Evolutionary conservation across 2,329 filamentous ascomycete genomes (phyloP), one percentile per base, ranked within the genome.

Genomic region (Juglanconis sp.): DNA sequence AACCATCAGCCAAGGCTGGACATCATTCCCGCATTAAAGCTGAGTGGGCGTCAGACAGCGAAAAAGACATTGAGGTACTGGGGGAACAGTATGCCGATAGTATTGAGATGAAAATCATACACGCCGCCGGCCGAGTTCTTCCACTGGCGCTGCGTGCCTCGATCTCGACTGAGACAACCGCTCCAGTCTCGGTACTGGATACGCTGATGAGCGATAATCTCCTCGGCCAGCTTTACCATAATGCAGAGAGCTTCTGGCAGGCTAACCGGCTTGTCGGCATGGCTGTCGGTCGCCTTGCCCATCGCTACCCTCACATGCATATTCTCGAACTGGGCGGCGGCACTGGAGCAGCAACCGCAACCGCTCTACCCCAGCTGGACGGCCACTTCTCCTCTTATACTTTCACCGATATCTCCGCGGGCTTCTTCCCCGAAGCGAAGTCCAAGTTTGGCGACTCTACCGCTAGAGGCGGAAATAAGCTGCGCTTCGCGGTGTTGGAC

Each of bases 311-410:
- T n/a, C n/a, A n/a, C n/a, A n/a, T n/a, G n/a, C n/a, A n/a, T n/a
- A n/a, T n/a, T n/a, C n/a, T n/a, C n/a, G n/a, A n/a, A n/a, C n/a
- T n/a, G n/a, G n/a, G n/a, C n/a, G n/a, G n/a, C n/a, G n/a, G n/a
- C n/a, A n/a, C n/a, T n/a, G n/a, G n/a, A n/a, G n/a, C n/a, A n/a
- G n/a, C n/a, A n/a, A n/a, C n/a, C n/a, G n/a, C n/a, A n/a, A n/a
- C n/a, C n/a, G n/a, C n/a, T n/a, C n/a, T n/a, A n/a, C n/a, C n/a
- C n/a, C n/a, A n/a, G n/a, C n/a, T n/a, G n/a, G n/a, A n/a, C n/a
- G n/a, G n/a, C n/a, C n/a, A n/a, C n/a, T 76, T 76, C 48, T 63
- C 67, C 0, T 69, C 71, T 4, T 81, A 80, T 61, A 77, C 74
- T 0, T 81, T 70, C 65, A 80, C 79, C 0, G 77, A 80, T 55